Evolutionary conservation across 1,284 basidiomycete species (phyloP).

Genomic region (Grifola frondosa): DNA sequence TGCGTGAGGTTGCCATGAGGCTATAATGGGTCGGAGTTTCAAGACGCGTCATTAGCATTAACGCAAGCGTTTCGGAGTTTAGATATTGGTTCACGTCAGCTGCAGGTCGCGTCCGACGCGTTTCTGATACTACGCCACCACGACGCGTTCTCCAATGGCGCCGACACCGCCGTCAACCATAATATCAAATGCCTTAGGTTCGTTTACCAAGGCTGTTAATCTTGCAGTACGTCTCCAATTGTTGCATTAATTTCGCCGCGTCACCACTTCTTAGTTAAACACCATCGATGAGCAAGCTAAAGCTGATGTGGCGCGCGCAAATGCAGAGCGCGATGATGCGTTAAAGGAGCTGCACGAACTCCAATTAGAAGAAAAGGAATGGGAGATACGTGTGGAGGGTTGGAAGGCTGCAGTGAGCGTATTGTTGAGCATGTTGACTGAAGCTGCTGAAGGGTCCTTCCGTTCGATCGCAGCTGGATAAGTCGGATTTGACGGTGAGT

Average conservation of each 20-base stretch:
- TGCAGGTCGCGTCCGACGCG: no score
- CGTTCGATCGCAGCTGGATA: constrained; percentile 44
- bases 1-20: no score
- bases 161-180: constrained; percentile 21
- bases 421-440: no score
- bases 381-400: constrained; percentile 47
- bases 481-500: constrained; percentile 56
- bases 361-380: constrained; percentile 47
- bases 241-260: background rate
- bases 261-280: constrained; percentile 24
- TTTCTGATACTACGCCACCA: no score
- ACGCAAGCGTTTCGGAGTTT: no score
- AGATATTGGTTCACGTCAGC: background rate
- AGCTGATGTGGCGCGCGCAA: constrained; percentile 39
- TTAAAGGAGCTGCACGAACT: constrained; percentile 44
- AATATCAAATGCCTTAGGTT: no score
- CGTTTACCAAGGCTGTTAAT: constrained; percentile 29
- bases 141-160: constrained; percentile 14
- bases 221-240: constrained; percentile 23
- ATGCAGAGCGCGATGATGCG: constrained; percentile 55
- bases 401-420: constrained; percentile 55
- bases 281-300: constrained; percentile 28
- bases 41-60: no score
- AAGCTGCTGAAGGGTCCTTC: no score
- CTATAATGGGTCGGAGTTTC: no score